Evolutionary conservation across 768 basidiomycete species (phyloP), one percentile per base, ranked within the genome.

Genomic region (Leccinellum rugosiceps): DNA sequence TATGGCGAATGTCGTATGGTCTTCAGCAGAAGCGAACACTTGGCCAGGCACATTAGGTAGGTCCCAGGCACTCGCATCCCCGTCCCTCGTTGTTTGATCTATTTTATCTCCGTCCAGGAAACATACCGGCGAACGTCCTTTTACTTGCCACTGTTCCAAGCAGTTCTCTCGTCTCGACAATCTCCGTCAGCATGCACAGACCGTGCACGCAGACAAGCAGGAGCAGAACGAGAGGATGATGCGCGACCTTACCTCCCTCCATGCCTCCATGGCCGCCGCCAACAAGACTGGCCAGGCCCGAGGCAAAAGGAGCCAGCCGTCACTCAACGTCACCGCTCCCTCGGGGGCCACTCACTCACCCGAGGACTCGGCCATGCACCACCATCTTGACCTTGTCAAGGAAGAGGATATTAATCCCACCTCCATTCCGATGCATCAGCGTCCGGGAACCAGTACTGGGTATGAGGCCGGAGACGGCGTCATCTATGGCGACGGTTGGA

Each of bases 1-100:
- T 98, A 89, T 71, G 94, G 93, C 64, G 92, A 94, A 50, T 98
- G 96, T 77, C 82, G 89, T 58, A 98, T 97, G 94, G 92, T 95
- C 59, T 98, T 98, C 73, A 90, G 88, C 58, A 80, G 96, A 74
- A 91, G 90, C 71, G 96, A 98, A 75, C 96, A 98, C 76, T 79
- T 98, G 6, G 94, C 95, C 58, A 81, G 96, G 66, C 96, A 98
- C 78, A 90, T 97, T 71, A 80, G 96, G 94, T 94, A 68, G 72
- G 84, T 72, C 58, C 65, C 68, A 62, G 63, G 65, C 65, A 63
- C 63, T 61, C 19, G 9, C 45, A 2, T 56, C 58, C 57, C 59
- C 50, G 17, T 55, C 52, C 50, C 59, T 38, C 59, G 13, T 60
- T 54, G 31, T 54, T 64, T 57, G 63, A 69, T 72, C 65, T 65